phyloP scores from a whole-genome alignment of 1,284 basidiomycete genomes.

The Rhodotorula sp. region DNA sequence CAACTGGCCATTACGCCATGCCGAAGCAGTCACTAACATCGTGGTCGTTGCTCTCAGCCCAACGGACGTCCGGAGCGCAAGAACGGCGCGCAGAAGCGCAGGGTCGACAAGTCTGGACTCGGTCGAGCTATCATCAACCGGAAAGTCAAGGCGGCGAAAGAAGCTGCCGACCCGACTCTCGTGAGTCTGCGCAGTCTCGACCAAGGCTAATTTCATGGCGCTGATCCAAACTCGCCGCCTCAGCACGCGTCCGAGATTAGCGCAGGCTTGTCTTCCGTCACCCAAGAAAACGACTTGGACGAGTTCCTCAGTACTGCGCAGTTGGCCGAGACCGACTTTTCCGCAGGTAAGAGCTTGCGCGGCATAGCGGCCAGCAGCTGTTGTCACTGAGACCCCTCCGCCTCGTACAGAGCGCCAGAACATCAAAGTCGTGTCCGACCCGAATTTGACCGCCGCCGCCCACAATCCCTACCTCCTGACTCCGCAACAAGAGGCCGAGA shows the following conservation, averaged over 20 bases:
- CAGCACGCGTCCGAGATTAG: constrained; percentile 79
- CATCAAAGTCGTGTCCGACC: constrained; percentile 79
- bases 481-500: constrained; percentile 76
- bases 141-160: constrained; percentile 75
- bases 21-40: background rate
- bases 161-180: constrained; percentile 67
- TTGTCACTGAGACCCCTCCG: background rate
- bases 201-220: background rate
- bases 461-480: constrained; percentile 87
- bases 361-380: background rate
- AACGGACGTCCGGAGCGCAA: constrained; percentile 33
- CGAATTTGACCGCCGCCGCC: constrained; percentile 52
- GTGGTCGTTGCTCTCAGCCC: background rate
- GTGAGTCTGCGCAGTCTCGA: constrained; percentile 54
- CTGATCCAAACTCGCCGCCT: background rate
- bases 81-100: constrained; percentile 43
- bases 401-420: constrained; percentile 77
- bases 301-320: constrained; percentile 95
- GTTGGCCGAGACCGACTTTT: constrained; percentile 92
- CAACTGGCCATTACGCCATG: no score
- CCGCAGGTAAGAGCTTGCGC: constrained; percentile 68
- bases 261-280: constrained; percentile 81
- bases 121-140: constrained; percentile 89
- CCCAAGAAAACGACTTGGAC: constrained; percentile 93
- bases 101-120: constrained; percentile 60